Conservation (phyloP, 495 filamentous ascomycete species). For the Umbilicaria muhlenbergii region DNA sequence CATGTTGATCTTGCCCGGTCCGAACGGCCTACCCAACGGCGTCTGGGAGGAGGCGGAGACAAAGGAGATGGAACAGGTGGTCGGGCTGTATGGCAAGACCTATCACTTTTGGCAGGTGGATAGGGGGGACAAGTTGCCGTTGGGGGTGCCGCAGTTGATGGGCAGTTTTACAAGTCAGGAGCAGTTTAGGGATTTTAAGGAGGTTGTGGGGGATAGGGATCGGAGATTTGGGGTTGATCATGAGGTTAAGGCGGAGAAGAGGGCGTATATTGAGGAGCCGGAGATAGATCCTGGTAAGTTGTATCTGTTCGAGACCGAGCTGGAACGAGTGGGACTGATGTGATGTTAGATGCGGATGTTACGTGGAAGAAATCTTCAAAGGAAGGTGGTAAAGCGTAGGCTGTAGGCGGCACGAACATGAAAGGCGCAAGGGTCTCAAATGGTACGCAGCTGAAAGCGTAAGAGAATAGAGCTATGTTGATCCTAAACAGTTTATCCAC, state of each 20-base stretch:
- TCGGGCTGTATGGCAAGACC: constrained; percentile 70
- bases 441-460: too few species aligned
- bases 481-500: not conserved
- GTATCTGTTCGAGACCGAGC: not conserved
- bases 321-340: not conserved
- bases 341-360: constrained; percentile 29
- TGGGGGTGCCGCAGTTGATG: constrained; percentile 68
- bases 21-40: constrained; percentile 32
- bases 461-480: too few species aligned
- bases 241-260: constrained; percentile 43
- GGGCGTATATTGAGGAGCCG: constrained; percentile 42
- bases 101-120: constrained; percentile 85
- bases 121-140: constrained; percentile 56
- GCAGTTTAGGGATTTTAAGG: constrained; percentile 43
- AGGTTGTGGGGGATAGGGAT: constrained; percentile 48
- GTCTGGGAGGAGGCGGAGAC: constrained; percentile 66
- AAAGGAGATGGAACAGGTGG: constrained; percentile 60
- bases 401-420: too few species aligned
- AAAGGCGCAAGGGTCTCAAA: too few species aligned
- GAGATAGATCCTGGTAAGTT: constrained; percentile 38
- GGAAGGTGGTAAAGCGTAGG: not conserved
- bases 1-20: constrained; percentile 72
- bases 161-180: constrained; percentile 47
- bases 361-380: constrained; percentile 20
- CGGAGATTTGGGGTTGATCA: constrained; percentile 44